A percentile compares a stretch with the other conserved stretches of the same genome.
phyloP scores from a whole-genome alignment of 106 monocot species.

The Xerophyta viscosa region DNA sequence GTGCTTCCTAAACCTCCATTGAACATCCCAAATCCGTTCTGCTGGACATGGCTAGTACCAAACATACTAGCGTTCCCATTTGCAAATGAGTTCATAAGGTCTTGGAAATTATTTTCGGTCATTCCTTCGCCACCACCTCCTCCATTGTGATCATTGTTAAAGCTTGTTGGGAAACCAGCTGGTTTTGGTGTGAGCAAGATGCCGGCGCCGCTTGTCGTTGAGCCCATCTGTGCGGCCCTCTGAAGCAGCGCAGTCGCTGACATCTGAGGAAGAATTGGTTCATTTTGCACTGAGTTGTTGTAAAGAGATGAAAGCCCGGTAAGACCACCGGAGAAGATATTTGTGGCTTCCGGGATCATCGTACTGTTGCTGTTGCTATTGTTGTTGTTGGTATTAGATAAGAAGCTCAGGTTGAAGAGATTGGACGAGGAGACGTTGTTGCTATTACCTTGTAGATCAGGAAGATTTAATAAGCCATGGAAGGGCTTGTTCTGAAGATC shows the following conservation, averaged over 20 bases:
- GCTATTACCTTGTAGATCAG: slow-evolving; percentile 35
- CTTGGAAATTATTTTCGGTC: slow-evolving; percentile 31
- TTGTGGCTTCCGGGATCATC: slow-evolving; percentile 21
- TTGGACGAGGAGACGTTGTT: slow-evolving; percentile 11
- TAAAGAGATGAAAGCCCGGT: slow-evolving; percentile 16
- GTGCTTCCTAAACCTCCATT: not conserved
- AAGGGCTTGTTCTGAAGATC: slow-evolving; percentile 42
- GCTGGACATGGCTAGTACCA: slow-evolving; percentile 9
- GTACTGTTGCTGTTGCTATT: slow-evolving; percentile 18
- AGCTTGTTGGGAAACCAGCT: not conserved
- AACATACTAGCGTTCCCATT: slow-evolving; percentile 21
- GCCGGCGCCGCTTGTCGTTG: slow-evolving; percentile 25
- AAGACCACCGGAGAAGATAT: slow-evolving; percentile 38
- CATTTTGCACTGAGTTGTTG: slow-evolving; percentile 26
- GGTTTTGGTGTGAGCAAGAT: slow-evolving; percentile 23
- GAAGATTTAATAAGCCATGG: slow-evolving; percentile 53
- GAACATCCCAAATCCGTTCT: slow-evolving; percentile 9
- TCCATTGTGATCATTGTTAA: not conserved
- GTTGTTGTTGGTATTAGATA: slow-evolving; percentile 30
- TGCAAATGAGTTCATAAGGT: slow-evolving; percentile 48
- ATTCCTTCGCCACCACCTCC: slow-evolving; percentile 13
- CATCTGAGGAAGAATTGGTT: slow-evolving; percentile 70
- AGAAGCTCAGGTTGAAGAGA: slow-evolving; percentile 65
- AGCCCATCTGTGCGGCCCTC: slow-evolving; percentile 81
- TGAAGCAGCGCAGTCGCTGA: slow-evolving; percentile 87